These are phyloP conservation scores for Petunia secreta DNA, from an alignment of 257 asterid species.

Conservation along the genomic window DNA sequence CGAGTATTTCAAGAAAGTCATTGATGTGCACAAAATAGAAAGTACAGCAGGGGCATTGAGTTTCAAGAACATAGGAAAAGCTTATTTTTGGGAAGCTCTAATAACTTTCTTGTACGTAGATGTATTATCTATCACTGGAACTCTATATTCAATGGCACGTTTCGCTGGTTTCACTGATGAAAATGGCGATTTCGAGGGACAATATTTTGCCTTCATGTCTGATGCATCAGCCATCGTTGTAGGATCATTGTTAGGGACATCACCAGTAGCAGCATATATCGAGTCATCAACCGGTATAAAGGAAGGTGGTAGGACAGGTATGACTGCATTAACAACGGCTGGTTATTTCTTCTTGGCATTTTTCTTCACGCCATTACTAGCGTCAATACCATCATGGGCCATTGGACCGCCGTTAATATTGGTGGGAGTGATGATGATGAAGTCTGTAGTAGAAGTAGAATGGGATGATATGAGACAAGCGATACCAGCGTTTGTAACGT, in stretches of 20 bases:
- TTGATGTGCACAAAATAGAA: conserved; percentile 71
- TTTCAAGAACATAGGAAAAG: conserved; percentile 63
- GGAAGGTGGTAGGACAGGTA: conserved; percentile 93
- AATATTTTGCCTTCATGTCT: conserved; percentile 89
- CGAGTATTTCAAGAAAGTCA: conserved; percentile 63
- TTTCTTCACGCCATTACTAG: conserved; percentile 89
- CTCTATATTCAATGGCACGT: conserved; percentile 82
- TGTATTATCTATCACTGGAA: conserved; percentile 83
- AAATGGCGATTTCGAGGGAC: conserved; percentile 83
- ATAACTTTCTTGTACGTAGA: conserved; percentile 83
- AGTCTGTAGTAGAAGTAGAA: conserved; percentile 84
- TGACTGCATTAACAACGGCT: conserved; percentile 87
- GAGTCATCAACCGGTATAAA: conserved; percentile 96
- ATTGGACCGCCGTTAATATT: conserved; percentile 94
- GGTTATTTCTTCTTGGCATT: conserved; percentile 73
- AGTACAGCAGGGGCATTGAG: conserved; percentile 85
- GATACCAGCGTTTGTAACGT: conserved; percentile 87
- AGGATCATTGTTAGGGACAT: conserved; percentile 82
- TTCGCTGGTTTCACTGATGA: conserved; percentile 82
- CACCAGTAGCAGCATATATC: conserved; percentile 84
- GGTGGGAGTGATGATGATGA: conserved; percentile 99
- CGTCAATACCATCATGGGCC: conserved; percentile 97
- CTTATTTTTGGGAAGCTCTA: conserved; percentile 80
- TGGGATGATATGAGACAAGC: conserved; percentile 95
- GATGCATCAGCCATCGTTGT: conserved; percentile 81